A percentile compares a stretch with the other conserved stretches of the same genome.
Conservation (phyloP, 2,329 filamentous ascomycete species). For the Neofusicoccum laricinum region DNA sequence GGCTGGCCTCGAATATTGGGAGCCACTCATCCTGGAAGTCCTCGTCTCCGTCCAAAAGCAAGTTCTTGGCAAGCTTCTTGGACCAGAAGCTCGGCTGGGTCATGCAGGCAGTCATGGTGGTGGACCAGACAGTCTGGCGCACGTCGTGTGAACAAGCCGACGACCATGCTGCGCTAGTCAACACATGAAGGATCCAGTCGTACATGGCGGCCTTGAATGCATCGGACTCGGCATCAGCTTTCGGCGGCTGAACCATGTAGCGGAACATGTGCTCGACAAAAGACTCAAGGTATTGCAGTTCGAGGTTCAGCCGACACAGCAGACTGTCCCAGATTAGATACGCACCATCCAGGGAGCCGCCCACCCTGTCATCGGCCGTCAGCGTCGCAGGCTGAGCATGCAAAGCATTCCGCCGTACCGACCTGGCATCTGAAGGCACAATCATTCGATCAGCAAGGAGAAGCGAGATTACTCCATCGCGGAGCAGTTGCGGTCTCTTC, state of each 20-base stretch:
- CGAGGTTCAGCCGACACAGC: constrained; percentile 32
- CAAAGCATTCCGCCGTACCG: background rate
- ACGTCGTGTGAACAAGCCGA: constrained; percentile 20
- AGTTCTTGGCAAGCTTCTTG: constrained; percentile 30
- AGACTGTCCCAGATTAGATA: constrained; percentile 45
- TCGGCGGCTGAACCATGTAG: constrained; percentile 27
- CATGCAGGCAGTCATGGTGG: constrained; percentile 24
- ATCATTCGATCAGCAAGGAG: constrained; percentile 14
- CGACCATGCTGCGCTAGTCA: constrained; percentile 39
- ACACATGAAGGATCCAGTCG: constrained; percentile 50
- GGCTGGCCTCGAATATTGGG: constrained; percentile 32
- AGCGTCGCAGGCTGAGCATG: constrained; percentile 10
- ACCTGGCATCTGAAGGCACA: constrained; percentile 12
- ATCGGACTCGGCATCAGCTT: constrained; percentile 7
- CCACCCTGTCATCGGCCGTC: constrained; percentile 5
- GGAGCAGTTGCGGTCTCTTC: background rate
- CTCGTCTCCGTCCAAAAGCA: constrained; percentile 27
- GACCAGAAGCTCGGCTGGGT: constrained; percentile 38
- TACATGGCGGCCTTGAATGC: constrained; percentile 24
- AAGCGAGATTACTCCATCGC: constrained; percentile 11
- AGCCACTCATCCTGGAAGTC: constrained; percentile 26
- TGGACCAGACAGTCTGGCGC: background rate
- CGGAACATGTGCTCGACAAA: constrained; percentile 41
- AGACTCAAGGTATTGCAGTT: constrained; percentile 22
- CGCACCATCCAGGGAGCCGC: constrained; percentile 24